phyloP scores from a whole-genome alignment of 768 basidiomycete species.

The Amanita pseudoporphyria region DNA sequence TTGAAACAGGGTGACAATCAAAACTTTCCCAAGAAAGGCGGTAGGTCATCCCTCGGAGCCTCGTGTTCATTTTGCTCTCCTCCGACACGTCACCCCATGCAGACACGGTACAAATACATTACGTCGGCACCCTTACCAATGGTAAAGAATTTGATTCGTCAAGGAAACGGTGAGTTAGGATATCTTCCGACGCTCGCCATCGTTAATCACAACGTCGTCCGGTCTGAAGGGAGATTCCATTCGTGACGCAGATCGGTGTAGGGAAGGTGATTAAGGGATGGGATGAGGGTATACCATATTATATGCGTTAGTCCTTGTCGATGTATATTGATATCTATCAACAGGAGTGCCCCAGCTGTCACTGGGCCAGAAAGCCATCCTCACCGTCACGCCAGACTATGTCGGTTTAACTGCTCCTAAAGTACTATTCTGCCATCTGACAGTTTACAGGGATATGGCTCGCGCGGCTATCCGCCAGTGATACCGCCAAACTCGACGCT shows the following conservation, averaged over 20 bases:
- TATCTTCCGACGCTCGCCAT: neutral
- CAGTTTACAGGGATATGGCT: slow-evolving; percentile 53
- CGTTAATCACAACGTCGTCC: neutral
- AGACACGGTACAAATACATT: slow-evolving; percentile 74
- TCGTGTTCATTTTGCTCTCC: slow-evolving; percentile 10
- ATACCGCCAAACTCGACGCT: slow-evolving; percentile 73
- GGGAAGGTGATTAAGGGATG: slow-evolving; percentile 85
- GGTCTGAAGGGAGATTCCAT: slow-evolving; percentile 40
- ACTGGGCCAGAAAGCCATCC: slow-evolving; percentile 59
- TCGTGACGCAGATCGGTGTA: slow-evolving; percentile 63
- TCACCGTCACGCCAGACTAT: slow-evolving; percentile 67
- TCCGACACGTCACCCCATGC: slow-evolving; percentile 14
- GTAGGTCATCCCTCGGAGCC: slow-evolving; percentile 32
- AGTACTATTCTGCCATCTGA: slow-evolving; percentile 5
- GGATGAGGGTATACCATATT: slow-evolving; percentile 64
- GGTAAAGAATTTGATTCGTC: slow-evolving; percentile 71
- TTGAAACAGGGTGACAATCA: slow-evolving; percentile 52
- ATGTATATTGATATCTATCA: slow-evolving; percentile 15
- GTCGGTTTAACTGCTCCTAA: slow-evolving; percentile 33
- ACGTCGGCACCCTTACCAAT: slow-evolving; percentile 59
- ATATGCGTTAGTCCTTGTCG: neutral
- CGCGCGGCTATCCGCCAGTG: slow-evolving; percentile 65
- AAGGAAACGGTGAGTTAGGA: slow-evolving; percentile 48
- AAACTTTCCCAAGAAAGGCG: slow-evolving; percentile 60
- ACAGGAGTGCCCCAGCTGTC: slow-evolving; percentile 72